Evolutionary conservation across 208 protist species (phyloP), one percentile per base, ranked within the genome.

Genomic region (Naegleria lovaniensis): DNA sequence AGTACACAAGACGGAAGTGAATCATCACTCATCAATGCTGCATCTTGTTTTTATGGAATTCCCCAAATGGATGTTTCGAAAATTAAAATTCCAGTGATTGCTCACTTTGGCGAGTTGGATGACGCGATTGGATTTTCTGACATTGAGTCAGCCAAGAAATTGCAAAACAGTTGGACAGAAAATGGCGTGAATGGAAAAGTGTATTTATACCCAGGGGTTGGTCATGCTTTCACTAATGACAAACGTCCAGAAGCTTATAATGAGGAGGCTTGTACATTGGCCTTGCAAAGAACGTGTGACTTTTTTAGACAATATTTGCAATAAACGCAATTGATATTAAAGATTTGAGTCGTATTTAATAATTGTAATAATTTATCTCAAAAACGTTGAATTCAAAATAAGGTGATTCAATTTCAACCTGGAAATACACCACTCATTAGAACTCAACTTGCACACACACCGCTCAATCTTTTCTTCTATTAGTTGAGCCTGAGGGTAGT

Each of bases 21-120:
- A 48, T 48, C 43, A 7, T 48, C 43, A 48, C 43, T 48, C 43
- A 43, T 89, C 9, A 41, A 89, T 40, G 9, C 48, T 41, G 13
- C 48, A 55, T 33, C 48, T 19, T 13, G 13, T 67, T 89, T 67
- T 40, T 89, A 89, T 89, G 85, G 85, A n/a, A 89, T 89, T 89
- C 85, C 85, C 22, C 2, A 38, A 38, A 22, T 58, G 11, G 85
- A 89, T 67, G 29, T 40, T 40, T 75, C 85, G 29, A 59, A 52
- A 29, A 67, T 89, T 38, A 89, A 89, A 41, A 25, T 89, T 41
- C 85, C 85, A 55, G 41, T 67, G 0, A 38, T 41, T 39, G 85
- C 39, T 36, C 85, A 89, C n/a, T 89, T 89, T 89, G 85, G 85
- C 22, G 41, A 89, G 29, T 39, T 41, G 29, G 85, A 89, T 67